Base-by-base conservation (phyloP, 495 filamentous ascomycete genomes). In the Podospora pseudoanserina region DNA sequence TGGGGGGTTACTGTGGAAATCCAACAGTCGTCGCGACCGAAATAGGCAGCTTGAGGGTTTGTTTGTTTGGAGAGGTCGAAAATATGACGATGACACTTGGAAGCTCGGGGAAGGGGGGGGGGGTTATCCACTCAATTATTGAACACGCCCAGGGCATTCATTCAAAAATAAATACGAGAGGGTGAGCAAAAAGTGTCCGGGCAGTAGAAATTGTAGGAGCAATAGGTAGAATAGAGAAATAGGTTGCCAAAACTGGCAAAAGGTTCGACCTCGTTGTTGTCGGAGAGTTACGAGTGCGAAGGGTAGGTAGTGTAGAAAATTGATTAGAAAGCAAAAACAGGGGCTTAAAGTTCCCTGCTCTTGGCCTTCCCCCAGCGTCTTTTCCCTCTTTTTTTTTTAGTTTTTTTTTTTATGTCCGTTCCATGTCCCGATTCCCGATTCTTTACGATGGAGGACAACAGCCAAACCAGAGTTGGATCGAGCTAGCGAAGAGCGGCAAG, bases 311-410 rank as follows among this genome's bases (percentile, higher is more conserved):
- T 23, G 16, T 20, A 20, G 19, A 58, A 58, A 15, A 58, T 58
- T 20, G 23, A 58, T 58, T 58, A 58, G 56, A 58, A 58, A 58
- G n/a, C 56, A 58, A 49, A 49, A 49, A 49, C 39, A 49, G 56
- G 56, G 56, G 56, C 39, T 9, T 11, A 49, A 49, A 6, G 34
- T 39, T 39, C 34, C 34, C 34, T 39, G 34, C 34, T 39, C 34
- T 11, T 39, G 34, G 34, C 34, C 34, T 11, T 6, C 5, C 34
- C 5, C 6, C 34, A 39, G 1, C 23, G 23, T 23, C 23, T 23
- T 23, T 23, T 23, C 23, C 23, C 23, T 23, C 23, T 23, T 1
- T 23, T 23, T 23, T 23, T 23, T 23, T 23, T 2, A 20, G 20
- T 23, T 23, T 23, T 39, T 39, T 39, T 39, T 49, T 49, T 49